Base-by-base conservation (phyloP, 1,284 basidiomycete species). In the Apiotrichum laibachii region DNA sequence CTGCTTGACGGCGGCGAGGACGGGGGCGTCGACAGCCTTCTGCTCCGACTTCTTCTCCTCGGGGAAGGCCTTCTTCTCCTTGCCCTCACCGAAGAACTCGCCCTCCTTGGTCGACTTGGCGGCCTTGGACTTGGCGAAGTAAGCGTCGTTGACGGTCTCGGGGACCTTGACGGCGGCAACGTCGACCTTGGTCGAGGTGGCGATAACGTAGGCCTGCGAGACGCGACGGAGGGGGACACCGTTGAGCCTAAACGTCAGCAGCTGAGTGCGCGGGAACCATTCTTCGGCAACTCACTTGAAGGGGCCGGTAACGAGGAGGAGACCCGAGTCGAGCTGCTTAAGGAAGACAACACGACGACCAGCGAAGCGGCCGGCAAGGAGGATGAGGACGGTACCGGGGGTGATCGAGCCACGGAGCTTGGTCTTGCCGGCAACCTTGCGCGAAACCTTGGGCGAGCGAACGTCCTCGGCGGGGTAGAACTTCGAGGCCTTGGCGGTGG, bases 201-300 rank as follows among this genome's bases (percentile, higher is more conserved):
- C 92, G 76, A 99, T 98, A 65, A 96, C 94, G 80, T 99, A 99
- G 60, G 96, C 93, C 84, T 98, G 95, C 84, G 95, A 96, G 66
- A 99, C 94, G 79, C 96, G 87, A 79, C 95, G 87, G 77, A 99
- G 85, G 71, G 96, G 96, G 48, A 99, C 96, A 80, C 96, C 96
- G 82, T 99, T 99, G 79, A 99, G 67, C 64, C 74, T 75, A 43
- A 12, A 21, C 1, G 55, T 66, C 55, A 67, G 63, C 57, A 43
- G 5, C 44, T 13, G 37, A 11, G 8, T 10, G 16, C 43, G 13
- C 31, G n/a, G 13, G 46, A 48, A 12, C 8, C 33, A 3, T n/a
- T 35, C 16, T 12, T 46, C 11, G 8, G 44, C 6, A 1, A 74
- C 72, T 64, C 65, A 76, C 86, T 95, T 97, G 87, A 87, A 98